Evolutionary conservation across 768 basidiomycete species (phyloP).

Genomic region (Pulveroboletus sp.): DNA sequence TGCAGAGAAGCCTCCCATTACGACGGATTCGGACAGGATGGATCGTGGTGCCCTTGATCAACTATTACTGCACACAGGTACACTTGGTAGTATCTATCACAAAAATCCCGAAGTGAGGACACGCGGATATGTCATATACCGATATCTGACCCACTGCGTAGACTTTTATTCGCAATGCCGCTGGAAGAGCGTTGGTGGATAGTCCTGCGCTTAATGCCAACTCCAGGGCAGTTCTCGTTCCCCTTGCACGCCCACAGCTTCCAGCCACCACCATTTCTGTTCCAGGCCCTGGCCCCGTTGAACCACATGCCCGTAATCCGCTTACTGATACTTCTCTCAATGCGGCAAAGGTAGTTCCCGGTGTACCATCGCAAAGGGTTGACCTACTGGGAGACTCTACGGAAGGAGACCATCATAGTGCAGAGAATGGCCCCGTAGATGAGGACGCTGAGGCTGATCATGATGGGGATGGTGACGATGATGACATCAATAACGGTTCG

Average conservation of each 20-base stretch:
- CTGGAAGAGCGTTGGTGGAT: constrained; percentile 78
- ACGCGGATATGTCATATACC: neutral
- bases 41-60: constrained; percentile 96
- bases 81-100: constrained; percentile 94
- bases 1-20: constrained; percentile 91
- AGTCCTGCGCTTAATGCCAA: constrained; percentile 86
- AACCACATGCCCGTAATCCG: constrained; percentile 26
- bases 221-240: constrained; percentile 70
- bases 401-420: constrained; percentile 1
- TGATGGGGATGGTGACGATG: constrained; percentile 43
- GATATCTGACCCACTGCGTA: constrained; percentile 29
- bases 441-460: constrained; percentile 22
- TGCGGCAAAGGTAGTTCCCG: constrained; percentile 32
- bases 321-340: constrained; percentile 24
- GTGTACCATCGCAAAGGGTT: constrained; percentile 24
- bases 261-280: constrained; percentile 46
- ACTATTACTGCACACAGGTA: constrained; percentile 89
- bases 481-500: constrained; percentile 32
- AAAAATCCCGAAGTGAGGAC: constrained; percentile 85
- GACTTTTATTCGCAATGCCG: constrained; percentile 93
- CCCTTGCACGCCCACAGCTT: constrained; percentile 52
- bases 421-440: constrained; percentile 19
- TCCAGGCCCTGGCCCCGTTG: constrained; percentile 50
- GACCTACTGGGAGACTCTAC: constrained; percentile 15
- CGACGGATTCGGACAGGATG: constrained; percentile 98